Evolutionary conservation across 139 green algal genomes (phyloP).

Genomic region (Desmodesmus armatus): DNA sequence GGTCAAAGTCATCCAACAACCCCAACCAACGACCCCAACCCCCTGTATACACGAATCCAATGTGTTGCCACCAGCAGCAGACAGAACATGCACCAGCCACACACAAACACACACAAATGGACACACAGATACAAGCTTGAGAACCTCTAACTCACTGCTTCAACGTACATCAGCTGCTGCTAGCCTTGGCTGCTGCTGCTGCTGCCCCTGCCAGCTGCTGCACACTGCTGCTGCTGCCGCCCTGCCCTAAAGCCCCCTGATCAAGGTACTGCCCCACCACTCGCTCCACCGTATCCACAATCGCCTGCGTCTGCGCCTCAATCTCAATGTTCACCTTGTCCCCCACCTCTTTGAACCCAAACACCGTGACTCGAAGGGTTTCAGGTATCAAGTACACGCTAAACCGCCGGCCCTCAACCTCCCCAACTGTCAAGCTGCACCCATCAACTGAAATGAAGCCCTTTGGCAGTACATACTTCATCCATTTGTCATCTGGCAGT

Average conservation of each 20-base stretch:
- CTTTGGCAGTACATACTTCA: slow-evolving; percentile 97
- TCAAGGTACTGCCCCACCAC: slow-evolving; percentile 73
- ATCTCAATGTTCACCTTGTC: slow-evolving; percentile 93
- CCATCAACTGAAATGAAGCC: slow-evolving; percentile 96
- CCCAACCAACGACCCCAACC: too few relatives aligned
- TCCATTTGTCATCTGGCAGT: slow-evolving; percentile 71
- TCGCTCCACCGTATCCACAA: slow-evolving; percentile 95
- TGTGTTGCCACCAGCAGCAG: too few relatives aligned
- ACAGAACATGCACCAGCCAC: too few relatives aligned
- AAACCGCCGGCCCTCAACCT: slow-evolving; percentile 74
- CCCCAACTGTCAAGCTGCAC: slow-evolving; percentile 89
- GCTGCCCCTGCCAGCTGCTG: neutral
- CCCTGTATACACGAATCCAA: too few relatives aligned
- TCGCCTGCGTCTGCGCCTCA: slow-evolving; percentile 92
- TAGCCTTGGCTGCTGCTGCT: slow-evolving; percentile 3
- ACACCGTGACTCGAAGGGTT: slow-evolving; percentile 86
- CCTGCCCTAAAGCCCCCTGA: slow-evolving; percentile 8
- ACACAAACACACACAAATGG: too few relatives aligned
- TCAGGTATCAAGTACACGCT: slow-evolving; percentile 97
- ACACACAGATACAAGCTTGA: too few relatives aligned
- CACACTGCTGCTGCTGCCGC: slow-evolving; percentile 19
- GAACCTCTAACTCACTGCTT: too few relatives aligned
- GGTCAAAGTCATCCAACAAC: too few relatives aligned
- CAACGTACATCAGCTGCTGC: slow-evolving; percentile 26
- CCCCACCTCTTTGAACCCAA: slow-evolving; percentile 75